These are phyloP conservation scores for Choiromyces venosus DNA, from an alignment of 495 filamentous ascomycete species.

Conservation along the genomic window DNA sequence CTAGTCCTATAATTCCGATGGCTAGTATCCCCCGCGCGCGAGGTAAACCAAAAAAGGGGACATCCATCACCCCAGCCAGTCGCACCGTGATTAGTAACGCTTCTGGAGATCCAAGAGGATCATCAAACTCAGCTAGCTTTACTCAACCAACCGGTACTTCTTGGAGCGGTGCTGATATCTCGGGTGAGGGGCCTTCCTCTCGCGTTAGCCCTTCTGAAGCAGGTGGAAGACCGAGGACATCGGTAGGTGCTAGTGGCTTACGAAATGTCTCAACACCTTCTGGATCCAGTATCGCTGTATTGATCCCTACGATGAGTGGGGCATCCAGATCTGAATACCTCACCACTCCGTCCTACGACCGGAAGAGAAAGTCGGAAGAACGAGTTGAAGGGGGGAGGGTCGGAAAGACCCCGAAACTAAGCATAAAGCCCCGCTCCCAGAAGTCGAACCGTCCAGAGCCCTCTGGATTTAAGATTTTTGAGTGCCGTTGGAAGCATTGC, in stretches of 20 bases:
- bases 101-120: background rate
- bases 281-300: background rate
- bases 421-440: background rate
- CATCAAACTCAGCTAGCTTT: background rate
- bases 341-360: background rate
- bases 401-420: background rate
- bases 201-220: background rate
- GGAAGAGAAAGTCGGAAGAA: conserved; percentile 17
- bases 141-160: background rate
- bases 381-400: background rate
- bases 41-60: background rate
- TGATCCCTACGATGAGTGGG: background rate
- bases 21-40: background rate
- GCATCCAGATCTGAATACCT: background rate
- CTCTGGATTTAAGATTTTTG: conserved; percentile 41
- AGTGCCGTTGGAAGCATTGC: conserved; percentile 62
- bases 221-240: background rate
- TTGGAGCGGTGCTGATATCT: background rate
- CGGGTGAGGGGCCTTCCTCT: background rate
- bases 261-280: background rate
- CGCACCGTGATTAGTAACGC: background rate
- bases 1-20: background rate
- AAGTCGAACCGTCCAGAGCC: conserved; percentile 7
- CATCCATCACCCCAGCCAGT: background rate
- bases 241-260: background rate